phyloP scores from a whole-genome alignment of 257 asterid species.

The Solanum dulcamara region DNA sequence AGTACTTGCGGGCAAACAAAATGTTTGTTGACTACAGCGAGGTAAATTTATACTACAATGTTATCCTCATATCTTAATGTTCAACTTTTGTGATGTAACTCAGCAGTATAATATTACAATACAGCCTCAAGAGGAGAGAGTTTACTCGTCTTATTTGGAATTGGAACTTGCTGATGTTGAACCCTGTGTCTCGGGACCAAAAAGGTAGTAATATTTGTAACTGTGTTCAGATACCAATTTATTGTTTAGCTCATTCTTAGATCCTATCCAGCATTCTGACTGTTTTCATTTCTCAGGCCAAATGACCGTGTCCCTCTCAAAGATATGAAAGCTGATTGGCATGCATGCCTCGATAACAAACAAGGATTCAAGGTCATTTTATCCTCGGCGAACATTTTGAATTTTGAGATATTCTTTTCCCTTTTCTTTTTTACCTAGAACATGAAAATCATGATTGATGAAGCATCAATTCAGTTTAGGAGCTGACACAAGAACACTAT shows the following conservation, averaged over 20 bases:
- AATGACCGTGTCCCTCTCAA: slow-evolving; percentile 75
- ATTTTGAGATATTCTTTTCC: neutral
- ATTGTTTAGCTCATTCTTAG: neutral
- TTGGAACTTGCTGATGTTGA: slow-evolving; percentile 65
- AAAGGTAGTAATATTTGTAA: slow-evolving; percentile 46
- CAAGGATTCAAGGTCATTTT: slow-evolving; percentile 75
- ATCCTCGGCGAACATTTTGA: neutral
- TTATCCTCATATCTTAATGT: neutral
- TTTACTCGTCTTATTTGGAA: slow-evolving; percentile 61
- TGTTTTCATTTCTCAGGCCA: slow-evolving; percentile 39
- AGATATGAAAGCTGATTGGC: slow-evolving; percentile 91
- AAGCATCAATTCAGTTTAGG: neutral
- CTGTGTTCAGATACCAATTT: neutral
- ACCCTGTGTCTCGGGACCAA: slow-evolving; percentile 91
- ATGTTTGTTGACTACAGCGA: slow-evolving; percentile 78
- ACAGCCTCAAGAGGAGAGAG: slow-evolving; percentile 80
- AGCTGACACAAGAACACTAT: neutral
- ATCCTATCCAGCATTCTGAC: neutral
- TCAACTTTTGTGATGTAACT: neutral
- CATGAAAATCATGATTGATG: neutral
- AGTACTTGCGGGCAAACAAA: slow-evolving; percentile 70
- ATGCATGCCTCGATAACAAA: slow-evolving; percentile 65
- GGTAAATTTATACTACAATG: slow-evolving; percentile 21
- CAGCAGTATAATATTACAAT: neutral
- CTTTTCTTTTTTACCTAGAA: neutral